Base-by-base conservation (phyloP, 306 rosid genomes). In the Malus asiatica region DNA sequence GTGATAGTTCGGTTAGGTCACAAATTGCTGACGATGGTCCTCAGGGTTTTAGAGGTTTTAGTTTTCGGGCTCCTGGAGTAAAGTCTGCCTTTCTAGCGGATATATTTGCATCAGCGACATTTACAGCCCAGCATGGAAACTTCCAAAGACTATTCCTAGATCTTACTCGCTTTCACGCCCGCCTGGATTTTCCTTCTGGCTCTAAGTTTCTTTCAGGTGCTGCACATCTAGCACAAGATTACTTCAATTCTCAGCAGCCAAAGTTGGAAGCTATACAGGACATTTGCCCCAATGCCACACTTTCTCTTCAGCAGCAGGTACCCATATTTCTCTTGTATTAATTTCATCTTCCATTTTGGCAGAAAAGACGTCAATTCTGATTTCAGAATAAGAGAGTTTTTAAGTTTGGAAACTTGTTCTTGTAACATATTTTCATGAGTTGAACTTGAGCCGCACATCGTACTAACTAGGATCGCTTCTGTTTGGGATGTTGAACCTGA, bases 271-370 rank as follows among this genome's bases (percentile, higher is more conserved):
- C 87, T 63, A 25, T 90, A 68, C 93, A 87, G 76, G 88, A 94
- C 1, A 70, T 88, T 70, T 89, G 84, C 80, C 98, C 98, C 58
- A 70, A 85, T 64, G 84, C 90, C 57, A 86, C 84, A 74, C 63
- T 95, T 64, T 95, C 97, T 45, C 66, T 92, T 80, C 98, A 95
- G 90, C 99, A 95, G 88, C 99, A 95, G 97, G 97, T 95, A 80
- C 62, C 75, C 13, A 59, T 83, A 57, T 29, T 71, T 78, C 71
- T 77, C 68, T 81, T 72, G 76, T 48, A 70, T 70, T 13, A 35
- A 51, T 77, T 8, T 23, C 25, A 25, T 44, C 38, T 35, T 72
- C 19, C 46, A 9, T 23, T 40, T 72, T 23, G 44, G 22, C 62
- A 32, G 13, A 52, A 4, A n/a, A 3, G 46, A 51, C 15, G n/a